Percentiles rank a stretch among this genome's conserved stretches.
These are phyloP conservation scores for Cucurbita maxima DNA, from an alignment of 306 rosid genomes.

Conservation along the genomic window DNA sequence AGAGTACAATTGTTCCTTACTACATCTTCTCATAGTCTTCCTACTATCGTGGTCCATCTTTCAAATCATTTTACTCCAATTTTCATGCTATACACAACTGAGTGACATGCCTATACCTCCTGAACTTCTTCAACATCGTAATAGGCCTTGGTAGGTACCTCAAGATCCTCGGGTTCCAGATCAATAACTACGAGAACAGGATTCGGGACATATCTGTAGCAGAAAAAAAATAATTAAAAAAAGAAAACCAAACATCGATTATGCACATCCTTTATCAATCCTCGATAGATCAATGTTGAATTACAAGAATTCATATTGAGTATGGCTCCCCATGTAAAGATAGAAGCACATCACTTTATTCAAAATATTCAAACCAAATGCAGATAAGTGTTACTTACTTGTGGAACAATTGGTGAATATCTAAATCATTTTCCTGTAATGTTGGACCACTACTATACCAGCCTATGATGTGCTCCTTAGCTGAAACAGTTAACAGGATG, in stretches of 20 bases:
- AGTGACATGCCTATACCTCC: slow-evolving; percentile 28
- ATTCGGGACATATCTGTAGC: slow-evolving; percentile 55
- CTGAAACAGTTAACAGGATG: slow-evolving; percentile 17
- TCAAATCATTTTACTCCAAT: neutral
- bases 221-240: neutral
- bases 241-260: neutral
- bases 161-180: slow-evolving; percentile 75
- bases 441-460: slow-evolving; percentile 94
- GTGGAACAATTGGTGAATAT: slow-evolving; percentile 58
- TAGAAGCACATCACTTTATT: neutral
- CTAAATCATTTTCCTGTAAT: slow-evolving; percentile 71
- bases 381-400: slow-evolving; percentile 28
- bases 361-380: neutral
- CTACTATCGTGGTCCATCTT: neutral
- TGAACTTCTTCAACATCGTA: slow-evolving; percentile 77
- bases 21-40: neutral
- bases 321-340: neutral
- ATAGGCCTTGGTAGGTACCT: slow-evolving; percentile 84
- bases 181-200: slow-evolving; percentile 78
- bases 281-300: neutral
- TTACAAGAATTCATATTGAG: neutral
- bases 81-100: neutral
- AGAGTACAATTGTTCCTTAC: neutral
- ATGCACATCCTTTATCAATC: neutral
- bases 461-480: slow-evolving; percentile 77